These are phyloP conservation scores for Botryosphaeria dothidea DNA, from an alignment of 2,329 filamentous ascomycete species.

Conservation along the genomic window DNA sequence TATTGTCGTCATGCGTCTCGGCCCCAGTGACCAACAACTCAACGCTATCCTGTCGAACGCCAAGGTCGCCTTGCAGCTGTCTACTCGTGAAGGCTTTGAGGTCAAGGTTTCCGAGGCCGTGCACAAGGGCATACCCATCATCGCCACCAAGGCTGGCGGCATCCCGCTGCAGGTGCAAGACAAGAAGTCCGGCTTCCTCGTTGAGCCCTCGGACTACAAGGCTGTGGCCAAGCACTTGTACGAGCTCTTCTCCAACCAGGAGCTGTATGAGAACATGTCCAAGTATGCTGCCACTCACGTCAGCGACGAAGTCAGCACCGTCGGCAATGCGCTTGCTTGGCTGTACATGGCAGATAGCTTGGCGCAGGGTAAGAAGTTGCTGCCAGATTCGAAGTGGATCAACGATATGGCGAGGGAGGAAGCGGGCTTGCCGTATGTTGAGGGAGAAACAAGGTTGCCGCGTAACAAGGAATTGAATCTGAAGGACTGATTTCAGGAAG, in stretches of 20 bases:
- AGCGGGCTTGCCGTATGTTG: constrained; percentile 59
- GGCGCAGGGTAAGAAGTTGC: constrained; percentile 57
- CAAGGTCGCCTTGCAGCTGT: constrained; percentile 74
- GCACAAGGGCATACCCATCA: constrained; percentile 76
- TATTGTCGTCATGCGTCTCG: constrained; percentile 74
- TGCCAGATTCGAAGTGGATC: constrained; percentile 66
- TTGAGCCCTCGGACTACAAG: constrained; percentile 68
- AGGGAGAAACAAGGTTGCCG: constrained; percentile 64
- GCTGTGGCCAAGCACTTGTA: constrained; percentile 68
- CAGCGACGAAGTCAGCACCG: constrained; percentile 79
- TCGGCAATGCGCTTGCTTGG: constrained; percentile 76
- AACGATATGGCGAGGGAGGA: constrained; percentile 72
- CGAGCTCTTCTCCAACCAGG: constrained; percentile 64
- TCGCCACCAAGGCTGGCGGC: constrained; percentile 74
- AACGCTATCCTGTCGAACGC: constrained; percentile 74
- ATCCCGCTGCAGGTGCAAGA: constrained; percentile 78
- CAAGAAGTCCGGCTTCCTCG: constrained; percentile 71
- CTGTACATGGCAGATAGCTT: constrained; percentile 73
- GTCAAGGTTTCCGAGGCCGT: constrained; percentile 84
- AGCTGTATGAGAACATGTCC: constrained; percentile 68
- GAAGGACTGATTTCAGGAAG: background rate
- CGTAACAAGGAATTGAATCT: constrained; percentile 25
- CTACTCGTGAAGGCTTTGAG: constrained; percentile 80
- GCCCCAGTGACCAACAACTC: constrained; percentile 76
- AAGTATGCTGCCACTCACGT: constrained; percentile 65